A percentile compares a stretch with the other conserved stretches of the same genome.
These are phyloP conservation scores for Coemansia sp. DNA, from an alignment of 192 early-diverging fungal species.

Conservation along the genomic window DNA sequence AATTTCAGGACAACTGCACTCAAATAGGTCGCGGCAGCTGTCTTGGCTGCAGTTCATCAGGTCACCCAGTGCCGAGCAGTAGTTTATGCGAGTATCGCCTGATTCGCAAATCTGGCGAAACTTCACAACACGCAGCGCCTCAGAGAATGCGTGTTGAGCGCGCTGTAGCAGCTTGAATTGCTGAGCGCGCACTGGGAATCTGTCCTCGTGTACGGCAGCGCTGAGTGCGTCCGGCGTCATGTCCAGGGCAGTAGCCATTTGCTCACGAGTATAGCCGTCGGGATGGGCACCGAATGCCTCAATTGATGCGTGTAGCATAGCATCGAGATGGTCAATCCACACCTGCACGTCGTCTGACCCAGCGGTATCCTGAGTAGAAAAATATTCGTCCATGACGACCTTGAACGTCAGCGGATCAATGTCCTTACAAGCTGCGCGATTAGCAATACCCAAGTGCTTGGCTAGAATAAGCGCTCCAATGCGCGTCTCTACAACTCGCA, in stretches of 20 bases:
- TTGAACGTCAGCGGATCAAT: conserved; percentile 62
- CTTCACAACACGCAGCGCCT: conserved; percentile 67
- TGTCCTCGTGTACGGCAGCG: conserved; percentile 48
- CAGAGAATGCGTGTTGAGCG: conserved; percentile 79
- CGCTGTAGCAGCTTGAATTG: conserved; percentile 75
- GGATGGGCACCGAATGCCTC: conserved; percentile 22
- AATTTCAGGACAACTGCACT: conserved; percentile 82
- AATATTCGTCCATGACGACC: conserved; percentile 46
- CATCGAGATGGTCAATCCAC: conserved; percentile 36
- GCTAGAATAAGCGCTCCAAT: conserved; percentile 70
- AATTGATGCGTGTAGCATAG: conserved; percentile 22
- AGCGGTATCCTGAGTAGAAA: conserved; percentile 11
- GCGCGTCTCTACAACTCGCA: conserved; percentile 89
- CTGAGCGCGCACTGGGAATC: conserved; percentile 61
- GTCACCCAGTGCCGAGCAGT: conserved; percentile 63
- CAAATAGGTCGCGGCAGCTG: conserved; percentile 76
- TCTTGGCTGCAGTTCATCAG: conserved; percentile 89
- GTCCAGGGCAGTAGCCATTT: conserved; percentile 41
- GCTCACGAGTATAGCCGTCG: conserved; percentile 37
- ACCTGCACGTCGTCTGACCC: conserved; percentile 9
- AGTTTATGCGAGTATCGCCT: conserved; percentile 14
- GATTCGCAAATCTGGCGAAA: conserved; percentile 50
- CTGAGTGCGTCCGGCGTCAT: conserved; percentile 48
- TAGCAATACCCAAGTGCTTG: conserved; percentile 49
- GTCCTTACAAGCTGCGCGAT: conserved; percentile 49